These are phyloP conservation scores for Vaccinium myrtillus DNA, from an alignment of 148 eudicot genomes.

Conservation along the genomic window DNA sequence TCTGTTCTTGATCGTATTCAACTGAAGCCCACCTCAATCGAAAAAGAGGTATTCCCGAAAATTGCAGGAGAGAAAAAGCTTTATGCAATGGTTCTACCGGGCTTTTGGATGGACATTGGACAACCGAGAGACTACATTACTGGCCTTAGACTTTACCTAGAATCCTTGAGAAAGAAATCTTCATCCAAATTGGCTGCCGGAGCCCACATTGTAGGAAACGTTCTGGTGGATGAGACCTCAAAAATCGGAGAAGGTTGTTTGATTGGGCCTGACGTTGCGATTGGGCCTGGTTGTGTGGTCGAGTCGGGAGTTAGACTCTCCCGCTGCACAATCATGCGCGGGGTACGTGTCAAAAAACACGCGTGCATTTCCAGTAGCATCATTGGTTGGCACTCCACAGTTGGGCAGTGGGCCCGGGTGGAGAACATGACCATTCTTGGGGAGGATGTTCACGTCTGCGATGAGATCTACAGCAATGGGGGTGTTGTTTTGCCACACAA, in stretches of 20 bases:
- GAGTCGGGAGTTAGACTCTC: constrained; percentile 90
- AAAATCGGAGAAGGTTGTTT: constrained; percentile 88
- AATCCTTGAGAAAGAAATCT: constrained; percentile 65
- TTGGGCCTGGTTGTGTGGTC: constrained; percentile 90
- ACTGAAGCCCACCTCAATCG: constrained; percentile 81
- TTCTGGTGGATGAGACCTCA: constrained; percentile 75
- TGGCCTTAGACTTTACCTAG: constrained; percentile 81
- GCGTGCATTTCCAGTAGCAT: constrained; percentile 82
- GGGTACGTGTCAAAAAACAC: constrained; percentile 77
- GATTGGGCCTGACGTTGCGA: constrained; percentile 93
- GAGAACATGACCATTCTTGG: constrained; percentile 93
- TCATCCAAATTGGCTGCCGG: constrained; percentile 62
- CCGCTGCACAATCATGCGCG: constrained; percentile 86
- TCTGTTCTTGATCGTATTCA: constrained; percentile 79
- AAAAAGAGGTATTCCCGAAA: constrained; percentile 84
- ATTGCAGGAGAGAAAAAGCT: constrained; percentile 65
- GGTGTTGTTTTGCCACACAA: constrained; percentile 92
- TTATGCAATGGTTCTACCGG: constrained; percentile 82
- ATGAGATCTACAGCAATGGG: constrained; percentile 83
- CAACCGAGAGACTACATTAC: constrained; percentile 91
- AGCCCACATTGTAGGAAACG: constrained; percentile 68
- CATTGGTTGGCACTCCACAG: constrained; percentile 92
- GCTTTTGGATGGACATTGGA: constrained; percentile 99
- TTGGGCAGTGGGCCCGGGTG: constrained; percentile 88
- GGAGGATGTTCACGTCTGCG: constrained; percentile 85